Conservation (phyloP, 345 rosid genomes). For the Laguncularia racemosa region DNA sequence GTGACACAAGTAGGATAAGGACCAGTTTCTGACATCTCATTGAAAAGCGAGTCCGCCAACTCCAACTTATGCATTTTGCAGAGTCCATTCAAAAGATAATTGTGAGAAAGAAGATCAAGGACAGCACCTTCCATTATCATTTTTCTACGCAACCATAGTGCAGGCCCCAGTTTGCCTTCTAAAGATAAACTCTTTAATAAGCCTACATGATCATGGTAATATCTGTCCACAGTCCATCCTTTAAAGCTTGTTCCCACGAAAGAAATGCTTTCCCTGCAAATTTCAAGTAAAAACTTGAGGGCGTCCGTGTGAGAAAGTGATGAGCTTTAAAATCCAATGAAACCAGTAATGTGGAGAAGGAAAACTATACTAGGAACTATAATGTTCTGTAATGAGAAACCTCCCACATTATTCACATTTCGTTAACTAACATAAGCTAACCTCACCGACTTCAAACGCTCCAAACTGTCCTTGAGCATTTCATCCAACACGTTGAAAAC, state of each 20-base stretch:
- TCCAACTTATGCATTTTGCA: slow-evolving; percentile 42
- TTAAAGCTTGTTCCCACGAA: slow-evolving; percentile 14
- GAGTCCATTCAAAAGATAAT: slow-evolving; percentile 54
- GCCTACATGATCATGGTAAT: slow-evolving; percentile 19
- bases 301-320: too few species aligned
- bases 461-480: slow-evolving; percentile 54
- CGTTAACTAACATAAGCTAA: slow-evolving; percentile 10
- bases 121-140: slow-evolving; percentile 40
- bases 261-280: slow-evolving; percentile 49
- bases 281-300: slow-evolving; percentile 4
- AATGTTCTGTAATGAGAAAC: slow-evolving; percentile 4
- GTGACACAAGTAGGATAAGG: slow-evolving; percentile 58
- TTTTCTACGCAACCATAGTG: slow-evolving; percentile 49
- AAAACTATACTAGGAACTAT: not conserved
- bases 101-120: slow-evolving; percentile 58
- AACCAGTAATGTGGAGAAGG: not conserved
- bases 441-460: slow-evolving; percentile 63
- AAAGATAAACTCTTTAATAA: slow-evolving; percentile 45
- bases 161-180: slow-evolving; percentile 59
- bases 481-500: slow-evolving; percentile 50
- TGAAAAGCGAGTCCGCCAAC: slow-evolving; percentile 47
- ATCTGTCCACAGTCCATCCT: slow-evolving; percentile 13
- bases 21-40: slow-evolving; percentile 64
- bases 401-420: not conserved
- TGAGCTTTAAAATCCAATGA: not conserved